Conservation (phyloP, 805 yeast genomes). For the Torulaspora franciscae region DNA sequence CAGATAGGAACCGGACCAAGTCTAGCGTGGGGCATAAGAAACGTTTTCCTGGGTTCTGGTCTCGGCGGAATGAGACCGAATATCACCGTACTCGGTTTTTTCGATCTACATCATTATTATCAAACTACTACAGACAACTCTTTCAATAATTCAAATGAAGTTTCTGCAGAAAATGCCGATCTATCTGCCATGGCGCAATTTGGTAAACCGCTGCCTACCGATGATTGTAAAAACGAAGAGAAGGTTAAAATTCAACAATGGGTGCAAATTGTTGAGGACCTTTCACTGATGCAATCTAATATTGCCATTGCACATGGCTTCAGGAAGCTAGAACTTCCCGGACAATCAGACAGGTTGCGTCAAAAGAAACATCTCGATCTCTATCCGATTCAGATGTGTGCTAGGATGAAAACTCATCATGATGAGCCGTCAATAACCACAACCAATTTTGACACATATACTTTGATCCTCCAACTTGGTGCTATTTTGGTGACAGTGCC, state of each 20-base stretch:
- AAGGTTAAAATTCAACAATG: conserved; percentile 72
- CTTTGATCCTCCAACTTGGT: conserved; percentile 87
- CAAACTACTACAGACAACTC: conserved; percentile 3
- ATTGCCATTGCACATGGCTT: conserved; percentile 94
- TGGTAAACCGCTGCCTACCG: conserved; percentile 65
- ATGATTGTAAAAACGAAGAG: conserved; percentile 63
- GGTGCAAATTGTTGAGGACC: conserved; percentile 90
- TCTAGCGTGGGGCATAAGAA: conserved; percentile 91
- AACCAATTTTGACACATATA: conserved; percentile 93
- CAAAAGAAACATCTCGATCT: conserved; percentile 66
- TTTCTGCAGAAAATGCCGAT: conserved; percentile 6
- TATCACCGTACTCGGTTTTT: conserved; percentile 86
- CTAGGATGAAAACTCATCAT: conserved; percentile 45
- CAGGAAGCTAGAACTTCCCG: conserved; percentile 59
- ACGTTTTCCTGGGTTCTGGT: conserved; percentile 88
- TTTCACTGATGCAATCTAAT: conserved; percentile 80
- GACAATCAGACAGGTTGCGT: conserved; percentile 29
- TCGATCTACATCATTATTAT: conserved; percentile 46
- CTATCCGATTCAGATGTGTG: conserved; percentile 96
- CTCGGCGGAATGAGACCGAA: conserved; percentile 99
- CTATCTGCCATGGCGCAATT: conserved; percentile 11
- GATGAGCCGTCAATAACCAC: conserved; percentile 49
- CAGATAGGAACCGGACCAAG: conserved; percentile 86
- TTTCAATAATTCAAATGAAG: conserved; percentile 6
- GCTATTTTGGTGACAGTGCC: conserved; percentile 91